phyloP scores from a whole-genome alignment of 495 filamentous ascomycete species.

The Neurospora sp. region DNA sequence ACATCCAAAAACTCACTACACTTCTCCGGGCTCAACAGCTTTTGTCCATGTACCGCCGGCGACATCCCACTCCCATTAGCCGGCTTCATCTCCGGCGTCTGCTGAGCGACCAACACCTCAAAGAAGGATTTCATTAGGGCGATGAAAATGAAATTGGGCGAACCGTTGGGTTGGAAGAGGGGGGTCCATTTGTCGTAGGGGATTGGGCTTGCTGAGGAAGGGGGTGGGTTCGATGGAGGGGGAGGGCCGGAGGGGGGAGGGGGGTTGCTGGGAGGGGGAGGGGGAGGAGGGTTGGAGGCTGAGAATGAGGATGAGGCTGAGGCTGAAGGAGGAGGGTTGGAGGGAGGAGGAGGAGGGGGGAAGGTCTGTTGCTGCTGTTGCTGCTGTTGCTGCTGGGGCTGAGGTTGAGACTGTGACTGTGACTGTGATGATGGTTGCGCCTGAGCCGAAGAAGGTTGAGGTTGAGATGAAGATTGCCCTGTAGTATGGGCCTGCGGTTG shows the following conservation, averaged over 20 bases:
- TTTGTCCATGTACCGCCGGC: neutral
- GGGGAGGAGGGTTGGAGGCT: neutral
- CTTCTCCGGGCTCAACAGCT: neutral
- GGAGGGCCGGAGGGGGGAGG: neutral
- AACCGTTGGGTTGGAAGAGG: neutral
- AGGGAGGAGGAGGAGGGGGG: neutral
- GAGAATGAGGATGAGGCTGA: neutral
- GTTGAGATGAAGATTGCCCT: neutral
- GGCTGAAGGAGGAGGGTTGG: neutral
- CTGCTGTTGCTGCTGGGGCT: neutral
- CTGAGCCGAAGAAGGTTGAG: neutral
- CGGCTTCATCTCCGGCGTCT: neutral
- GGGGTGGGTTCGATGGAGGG: neutral
- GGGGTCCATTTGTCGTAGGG: neutral
- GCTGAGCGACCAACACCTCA: neutral
- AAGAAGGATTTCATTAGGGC: neutral
- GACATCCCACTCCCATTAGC: neutral
- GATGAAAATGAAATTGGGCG: neutral
- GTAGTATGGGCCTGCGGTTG: neutral
- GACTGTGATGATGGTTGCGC: neutral
- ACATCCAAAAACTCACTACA: neutral
- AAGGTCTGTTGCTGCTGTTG: neutral
- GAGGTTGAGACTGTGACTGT: too few species aligned
- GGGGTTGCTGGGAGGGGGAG: neutral
- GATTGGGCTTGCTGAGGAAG: neutral